phyloP scores from a whole-genome alignment of 2,329 filamentous ascomycete genomes.

The Ophiostoma ips region DNA sequence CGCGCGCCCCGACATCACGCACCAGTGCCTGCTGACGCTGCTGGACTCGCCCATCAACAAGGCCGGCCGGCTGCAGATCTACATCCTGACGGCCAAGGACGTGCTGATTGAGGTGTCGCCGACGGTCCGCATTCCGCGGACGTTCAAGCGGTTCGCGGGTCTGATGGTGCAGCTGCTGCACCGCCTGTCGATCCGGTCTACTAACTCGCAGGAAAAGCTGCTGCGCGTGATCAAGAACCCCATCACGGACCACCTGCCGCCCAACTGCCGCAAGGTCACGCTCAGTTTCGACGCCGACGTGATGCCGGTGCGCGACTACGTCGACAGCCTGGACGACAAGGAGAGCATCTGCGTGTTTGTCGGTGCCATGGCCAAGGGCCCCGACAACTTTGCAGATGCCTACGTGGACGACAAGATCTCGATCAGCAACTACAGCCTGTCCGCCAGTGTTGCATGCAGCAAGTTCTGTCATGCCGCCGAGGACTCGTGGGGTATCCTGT shows the following conservation, averaged over 20 bases:
- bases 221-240: conserved; percentile 96
- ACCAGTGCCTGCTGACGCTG: conserved; percentile 95
- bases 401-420: conserved; percentile 95
- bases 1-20: conserved; percentile 91
- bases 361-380: conserved; percentile 95
- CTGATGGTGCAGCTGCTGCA: conserved; percentile 97
- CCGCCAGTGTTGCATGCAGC: conserved; percentile 95
- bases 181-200: conserved; percentile 87
- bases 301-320: conserved; percentile 78
- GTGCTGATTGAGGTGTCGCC: conserved; percentile 96
- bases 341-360: conserved; percentile 98
- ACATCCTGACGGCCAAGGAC: conserved; percentile 94
- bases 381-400: conserved; percentile 85
- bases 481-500: conserved; percentile 90
- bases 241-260: conserved; percentile 89
- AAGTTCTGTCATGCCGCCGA: conserved; percentile 99
- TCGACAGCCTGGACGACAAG: conserved; percentile 60
- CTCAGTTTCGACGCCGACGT: conserved; percentile 86
- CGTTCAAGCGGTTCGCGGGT: conserved; percentile 97
- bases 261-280: conserved; percentile 95
- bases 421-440: conserved; percentile 96
- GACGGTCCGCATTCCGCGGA: conserved; percentile 93
- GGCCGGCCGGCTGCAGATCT: conserved; percentile 92
- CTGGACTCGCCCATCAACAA: conserved; percentile 99
- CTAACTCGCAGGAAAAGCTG: conserved; percentile 93